phyloP scores from a whole-genome alignment of 495 filamentous ascomycete genomes.

The Penicillium dipodomyicola region DNA sequence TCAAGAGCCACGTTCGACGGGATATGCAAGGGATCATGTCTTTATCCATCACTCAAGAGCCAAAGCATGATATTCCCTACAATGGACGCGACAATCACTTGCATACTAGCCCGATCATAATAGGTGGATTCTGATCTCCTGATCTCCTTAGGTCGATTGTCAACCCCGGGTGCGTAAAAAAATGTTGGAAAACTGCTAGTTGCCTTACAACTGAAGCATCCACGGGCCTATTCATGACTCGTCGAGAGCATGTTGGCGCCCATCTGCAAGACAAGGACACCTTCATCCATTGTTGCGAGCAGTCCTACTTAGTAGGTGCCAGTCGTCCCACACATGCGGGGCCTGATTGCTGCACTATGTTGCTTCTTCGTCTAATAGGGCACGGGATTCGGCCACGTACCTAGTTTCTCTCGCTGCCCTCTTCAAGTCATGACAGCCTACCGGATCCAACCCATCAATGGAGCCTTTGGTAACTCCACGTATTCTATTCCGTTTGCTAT shows the following conservation, averaged over 20 bases:
- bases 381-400: no score
- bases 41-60: background rate
- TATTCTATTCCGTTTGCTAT: background rate
- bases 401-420: no score
- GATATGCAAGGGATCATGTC: conserved; percentile 21
- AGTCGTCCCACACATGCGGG: no score
- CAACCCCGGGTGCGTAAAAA: background rate
- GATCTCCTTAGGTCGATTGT: background rate
- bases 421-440: background rate
- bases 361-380: no score
- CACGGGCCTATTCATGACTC: background rate
- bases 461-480: background rate
- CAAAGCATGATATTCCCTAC: background rate
- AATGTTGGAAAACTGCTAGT: background rate
- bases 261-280: background rate
- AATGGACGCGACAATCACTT: background rate
- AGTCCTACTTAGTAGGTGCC: background rate
- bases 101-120: background rate
- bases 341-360: no score
- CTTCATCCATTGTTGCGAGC: background rate
- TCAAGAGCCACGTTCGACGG: conserved; percentile 31
- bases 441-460: background rate
- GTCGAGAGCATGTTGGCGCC: background rate
- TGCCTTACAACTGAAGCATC: background rate
- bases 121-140: background rate